A percentile compares a stretch with the other conserved stretches of the same genome.
Conservation (phyloP, 2,329 filamentous ascomycete species). For the Cryphonectria naterciae region DNA sequence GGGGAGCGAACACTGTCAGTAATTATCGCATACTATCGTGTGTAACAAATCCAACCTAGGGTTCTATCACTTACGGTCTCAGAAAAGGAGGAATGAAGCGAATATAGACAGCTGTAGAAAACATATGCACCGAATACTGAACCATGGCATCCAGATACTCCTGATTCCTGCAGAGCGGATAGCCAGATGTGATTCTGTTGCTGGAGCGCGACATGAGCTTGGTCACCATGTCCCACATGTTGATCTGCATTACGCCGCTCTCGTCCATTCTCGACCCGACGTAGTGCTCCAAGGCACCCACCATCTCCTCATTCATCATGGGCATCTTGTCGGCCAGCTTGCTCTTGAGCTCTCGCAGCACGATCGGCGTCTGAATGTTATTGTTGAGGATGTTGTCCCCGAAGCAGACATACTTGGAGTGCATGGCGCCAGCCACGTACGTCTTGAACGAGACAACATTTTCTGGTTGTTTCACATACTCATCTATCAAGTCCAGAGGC, state of each 20-base stretch:
- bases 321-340: constrained; percentile 13
- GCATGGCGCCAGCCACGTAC: not conserved
- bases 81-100: constrained; percentile 14
- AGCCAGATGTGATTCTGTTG: constrained; percentile 12
- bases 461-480: constrained; percentile 8
- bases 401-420: constrained; percentile 2
- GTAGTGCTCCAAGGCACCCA: constrained; percentile 3
- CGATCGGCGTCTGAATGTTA: not conserved
- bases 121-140: not conserved
- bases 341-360: constrained; percentile 7
- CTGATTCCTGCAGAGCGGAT: constrained; percentile 12
- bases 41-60: too few relatives aligned
- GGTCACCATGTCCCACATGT: constrained; percentile 13
- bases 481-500: not conserved
- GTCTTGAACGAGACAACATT: constrained; percentile 11
- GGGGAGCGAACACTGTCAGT: not conserved
- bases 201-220: constrained; percentile 4
- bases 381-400: constrained; percentile 6
- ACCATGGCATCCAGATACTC: constrained; percentile 12
- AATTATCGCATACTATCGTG: not conserved
- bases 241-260: constrained; percentile 7
- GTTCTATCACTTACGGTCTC: not conserved
- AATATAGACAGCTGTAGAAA: constrained; percentile 7
- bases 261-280: not conserved
- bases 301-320: constrained; percentile 15